Evolutionary conservation across 371 early-diverging fungal species (phyloP), one percentile per base, ranked within the genome.

Genomic region (Capniomyces stellatus): DNA sequence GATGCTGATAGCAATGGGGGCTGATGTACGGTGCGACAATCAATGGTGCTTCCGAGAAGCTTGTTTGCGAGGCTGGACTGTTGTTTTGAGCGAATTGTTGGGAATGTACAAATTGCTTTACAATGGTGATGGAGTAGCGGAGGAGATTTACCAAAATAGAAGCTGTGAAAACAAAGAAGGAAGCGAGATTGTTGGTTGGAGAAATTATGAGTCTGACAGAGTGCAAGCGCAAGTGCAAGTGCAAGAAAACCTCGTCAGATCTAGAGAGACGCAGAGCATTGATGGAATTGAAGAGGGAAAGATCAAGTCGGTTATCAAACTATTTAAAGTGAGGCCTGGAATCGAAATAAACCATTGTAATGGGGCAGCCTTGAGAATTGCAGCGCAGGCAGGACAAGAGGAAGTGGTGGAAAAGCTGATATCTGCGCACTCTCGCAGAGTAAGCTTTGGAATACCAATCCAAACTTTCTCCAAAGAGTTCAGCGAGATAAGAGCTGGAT

Each of bases 11-110:
- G 54, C 52, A 13, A 51, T 66, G 52, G 68, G 68, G 24, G 66
- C 66, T 25, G 66, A 66, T 59, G 57, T 65, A 23, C 40, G 58
- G 3, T 54, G 51, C 24, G 65, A 57, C 49, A 58, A 56, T 54
- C 67, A 66, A 59, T 65, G 66, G 62, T 52, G 64, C 24, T 46
- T 66, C 43, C 65, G 58, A 29, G 56, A 61, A 21, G 67, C 67
- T 23, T 64, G 68, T 42, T 53, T 58, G 12, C 40, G 49, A 31
- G 69, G 51, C 23, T 66, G 67, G 67, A 39, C 22, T 25, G 51
- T 50, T 4, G 48, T 64, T 2, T 53, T 66, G n/a, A 52, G 39
- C 23, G 50, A 53, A 40, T 50, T 66, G 12, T 40, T 66, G 23
- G 27, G 23, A 21, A 58, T 50, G 54, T 61, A 54, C 22, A 43